Evolutionary conservation across 805 yeast species (phyloP), one percentile per base, ranked within the genome.

Genomic region (Nadsonia fulvescens): DNA sequence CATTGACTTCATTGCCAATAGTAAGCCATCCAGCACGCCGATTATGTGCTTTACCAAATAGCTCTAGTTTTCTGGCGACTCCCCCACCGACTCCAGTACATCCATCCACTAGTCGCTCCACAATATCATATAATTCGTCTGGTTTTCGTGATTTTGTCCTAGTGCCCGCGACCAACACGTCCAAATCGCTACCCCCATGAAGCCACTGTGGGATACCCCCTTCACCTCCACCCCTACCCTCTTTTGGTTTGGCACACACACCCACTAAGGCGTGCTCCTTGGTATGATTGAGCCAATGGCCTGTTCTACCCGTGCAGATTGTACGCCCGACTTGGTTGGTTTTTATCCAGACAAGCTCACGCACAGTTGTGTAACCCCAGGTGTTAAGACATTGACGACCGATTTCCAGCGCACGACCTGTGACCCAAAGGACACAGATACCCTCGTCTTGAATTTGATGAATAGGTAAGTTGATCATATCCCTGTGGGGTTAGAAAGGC

Each of bases 271-370:
- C 54, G 45, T 83, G 95, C 47, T 83, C 96, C 40, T 83, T 83
- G 1, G 93, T 76, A 49, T 83, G 96, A 44, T 83, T 83, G 28
- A 83, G 57, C 96, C 96, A 83, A 46, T 83, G 96, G 0, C 96
- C 96, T 0, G 96, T 83, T 36, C 95, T 56, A 1, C 96, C 96
- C 0, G 96, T 86, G 32, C 91, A 82, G 22, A 83, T 82, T 0
- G 94, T 83, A 33, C 93, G 56, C 12, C 73, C 67, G 33, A 86
- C 51, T 45, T 86, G 95, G 46, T 83, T 83, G 4, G 89, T 68
- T 47, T 83, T 83, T 32, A 81, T 64, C 96, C 96, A 83, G 6
- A 83, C 65, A 34, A 83, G 49, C 45, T 83, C 95, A 46, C 82
- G 86, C 12, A 66, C 52, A 4, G 74, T 66, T 18, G 50, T 44